These are phyloP conservation scores for Claviceps spartinae DNA, from an alignment of 2,329 filamentous ascomycete genomes.

Conservation along the genomic window DNA sequence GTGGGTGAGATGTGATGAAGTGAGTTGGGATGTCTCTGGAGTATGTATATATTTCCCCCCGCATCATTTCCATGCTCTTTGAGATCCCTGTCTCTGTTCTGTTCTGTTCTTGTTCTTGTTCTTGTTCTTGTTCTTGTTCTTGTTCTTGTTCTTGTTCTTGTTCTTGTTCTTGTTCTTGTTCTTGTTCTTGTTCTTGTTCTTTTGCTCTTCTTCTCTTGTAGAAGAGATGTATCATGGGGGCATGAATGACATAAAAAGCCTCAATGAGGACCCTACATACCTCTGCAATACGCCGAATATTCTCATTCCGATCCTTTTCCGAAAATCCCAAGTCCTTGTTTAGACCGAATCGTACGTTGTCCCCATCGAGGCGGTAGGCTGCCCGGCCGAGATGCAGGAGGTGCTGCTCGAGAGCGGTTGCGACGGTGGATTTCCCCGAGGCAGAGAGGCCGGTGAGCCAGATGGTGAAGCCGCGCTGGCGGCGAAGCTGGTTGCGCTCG, in stretches of 20 bases:
- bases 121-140: not conserved
- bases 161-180: not conserved
- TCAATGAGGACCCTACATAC: constrained; percentile 15
- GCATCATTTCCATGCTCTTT: too few species aligned
- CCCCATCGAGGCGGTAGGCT: constrained; percentile 90
- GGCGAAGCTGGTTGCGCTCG: constrained; percentile 61
- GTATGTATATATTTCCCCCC: not conserved
- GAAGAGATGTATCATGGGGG: not conserved
- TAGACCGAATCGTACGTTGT: constrained; percentile 95
- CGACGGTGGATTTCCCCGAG: constrained; percentile 93
- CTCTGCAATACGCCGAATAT: constrained; percentile 92
- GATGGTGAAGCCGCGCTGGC: constrained; percentile 84
- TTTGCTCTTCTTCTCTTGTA: not conserved
- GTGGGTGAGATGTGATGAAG: too few species aligned
- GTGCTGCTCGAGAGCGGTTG: constrained; percentile 92
- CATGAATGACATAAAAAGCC: not conserved
- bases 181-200: not conserved
- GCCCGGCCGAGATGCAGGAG: constrained; percentile 71
- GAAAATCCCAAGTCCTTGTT: constrained; percentile 97
- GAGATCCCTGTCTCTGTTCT: too few species aligned
- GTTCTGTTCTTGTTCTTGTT: too few species aligned
- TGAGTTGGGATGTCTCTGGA: too few species aligned
- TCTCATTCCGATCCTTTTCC: constrained; percentile 88
- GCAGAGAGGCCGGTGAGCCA: constrained; percentile 97
- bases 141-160: not conserved